A percentile compares a stretch with the other conserved stretches of the same genome.
These are phyloP conservation scores for Corymbia calophylla DNA, from an alignment of 441 rosid species.

Conservation along the genomic window DNA sequence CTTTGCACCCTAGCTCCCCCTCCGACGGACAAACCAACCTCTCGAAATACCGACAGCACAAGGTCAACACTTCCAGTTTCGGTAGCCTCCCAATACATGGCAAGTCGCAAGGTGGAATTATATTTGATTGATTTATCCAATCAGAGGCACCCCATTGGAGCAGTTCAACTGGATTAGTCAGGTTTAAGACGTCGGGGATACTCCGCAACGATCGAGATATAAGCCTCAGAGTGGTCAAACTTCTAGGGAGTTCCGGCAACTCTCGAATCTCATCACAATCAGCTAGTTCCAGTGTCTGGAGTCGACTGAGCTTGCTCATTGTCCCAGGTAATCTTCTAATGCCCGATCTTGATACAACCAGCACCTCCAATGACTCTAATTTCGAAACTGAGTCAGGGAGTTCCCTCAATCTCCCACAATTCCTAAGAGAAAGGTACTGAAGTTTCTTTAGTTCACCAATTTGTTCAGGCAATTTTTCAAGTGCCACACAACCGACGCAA, in stretches of 20 bases:
- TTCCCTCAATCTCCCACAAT: accelerated
- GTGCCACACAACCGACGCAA: accelerated
- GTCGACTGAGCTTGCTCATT: neutral
- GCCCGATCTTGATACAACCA: too few relatives aligned
- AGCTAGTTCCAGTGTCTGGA: neutral
- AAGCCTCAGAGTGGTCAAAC: neutral
- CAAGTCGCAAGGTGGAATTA: accelerated
- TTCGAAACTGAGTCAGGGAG: neutral
- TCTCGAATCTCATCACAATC: accelerated
- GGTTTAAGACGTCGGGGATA: neutral
- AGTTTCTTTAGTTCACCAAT: neutral
- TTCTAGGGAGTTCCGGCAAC: neutral
- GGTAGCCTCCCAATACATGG: accelerated
- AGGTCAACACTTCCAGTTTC: neutral
- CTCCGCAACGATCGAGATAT: accelerated
- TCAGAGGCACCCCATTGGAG: accelerated
- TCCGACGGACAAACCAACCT: neutral
- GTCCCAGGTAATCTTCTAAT: neutral
- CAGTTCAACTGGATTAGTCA: neutral
- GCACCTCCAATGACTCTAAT: accelerated
- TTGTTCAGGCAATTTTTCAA: neutral
- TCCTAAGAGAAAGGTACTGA: neutral
- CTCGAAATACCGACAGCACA: neutral
- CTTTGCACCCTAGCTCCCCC: neutral
- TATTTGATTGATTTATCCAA: accelerated